phyloP scores from a whole-genome alignment of 768 basidiomycete genomes.

The Rhodosporidiobolus odoratus region DNA sequence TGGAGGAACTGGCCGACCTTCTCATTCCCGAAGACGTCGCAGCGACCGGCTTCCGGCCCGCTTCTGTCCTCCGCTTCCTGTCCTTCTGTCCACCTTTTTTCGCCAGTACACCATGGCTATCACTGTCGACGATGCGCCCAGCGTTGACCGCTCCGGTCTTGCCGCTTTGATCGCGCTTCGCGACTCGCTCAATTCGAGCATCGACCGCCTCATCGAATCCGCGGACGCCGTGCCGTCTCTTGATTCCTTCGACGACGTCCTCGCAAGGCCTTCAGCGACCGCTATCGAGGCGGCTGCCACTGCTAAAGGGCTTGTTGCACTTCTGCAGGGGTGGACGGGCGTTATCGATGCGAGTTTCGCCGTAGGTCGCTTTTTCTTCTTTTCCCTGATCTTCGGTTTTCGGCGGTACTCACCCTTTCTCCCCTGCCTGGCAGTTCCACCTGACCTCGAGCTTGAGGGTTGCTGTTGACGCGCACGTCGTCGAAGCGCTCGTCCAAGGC shows the following conservation, averaged over 20 bases:
- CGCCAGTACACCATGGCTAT: too few relatives aligned
- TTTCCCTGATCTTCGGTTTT: background rate
- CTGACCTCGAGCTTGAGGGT: constrained; percentile 42
- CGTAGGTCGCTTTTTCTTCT: background rate
- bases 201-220: too few relatives aligned
- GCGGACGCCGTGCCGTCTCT: background rate
- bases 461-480: constrained; percentile 46
- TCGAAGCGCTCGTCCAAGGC: constrained; percentile 51
- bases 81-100: too few relatives aligned
- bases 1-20: too few relatives aligned
- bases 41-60: too few relatives aligned
- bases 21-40: too few relatives aligned
- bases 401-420: background rate
- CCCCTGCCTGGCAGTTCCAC: constrained; percentile 34
- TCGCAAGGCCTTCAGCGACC: background rate
- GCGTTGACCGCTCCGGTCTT: too few relatives aligned
- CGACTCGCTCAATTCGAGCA: too few relatives aligned
- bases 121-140: too few relatives aligned
- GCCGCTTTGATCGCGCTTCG: too few relatives aligned
- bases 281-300: background rate
- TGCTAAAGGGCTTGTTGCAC: background rate
- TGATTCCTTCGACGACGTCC: background rate
- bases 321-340: background rate
- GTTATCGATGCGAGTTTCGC: background rate
- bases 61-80: too few relatives aligned